phyloP scores from a whole-genome alignment of 2,329 filamentous ascomycete species.

The Aureobasidium sp. region DNA sequence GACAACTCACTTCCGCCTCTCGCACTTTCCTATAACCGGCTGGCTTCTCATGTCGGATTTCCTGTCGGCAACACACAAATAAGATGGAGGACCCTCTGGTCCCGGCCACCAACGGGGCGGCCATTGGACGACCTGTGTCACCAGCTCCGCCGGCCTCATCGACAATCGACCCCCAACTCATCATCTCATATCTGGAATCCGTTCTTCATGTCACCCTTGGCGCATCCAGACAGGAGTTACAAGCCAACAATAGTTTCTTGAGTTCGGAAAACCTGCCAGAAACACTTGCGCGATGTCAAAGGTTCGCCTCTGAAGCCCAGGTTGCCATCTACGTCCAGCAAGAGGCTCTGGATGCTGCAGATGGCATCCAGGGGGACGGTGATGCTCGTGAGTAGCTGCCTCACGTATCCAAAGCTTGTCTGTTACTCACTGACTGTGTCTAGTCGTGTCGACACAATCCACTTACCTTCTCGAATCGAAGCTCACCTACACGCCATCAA shows the following conservation, averaged over 20 bases:
- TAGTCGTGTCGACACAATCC: conserved; percentile 29
- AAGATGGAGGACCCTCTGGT: conserved; percentile 32
- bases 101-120: conserved; percentile 27
- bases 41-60: conserved; percentile 5
- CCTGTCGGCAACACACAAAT: background rate
- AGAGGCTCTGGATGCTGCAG: conserved; percentile 45
- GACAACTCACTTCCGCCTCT: background rate
- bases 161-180: conserved; percentile 37
- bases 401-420: background rate
- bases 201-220: conserved; percentile 42
- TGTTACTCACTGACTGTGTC: background rate
- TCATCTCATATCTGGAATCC: conserved; percentile 41
- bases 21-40: conserved; percentile 1
- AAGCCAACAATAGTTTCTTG: conserved; percentile 73
- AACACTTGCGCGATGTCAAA: conserved; percentile 76
- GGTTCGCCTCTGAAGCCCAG: conserved; percentile 84
- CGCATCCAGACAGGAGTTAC: conserved; percentile 63
- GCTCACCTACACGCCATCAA: conserved; percentile 70
- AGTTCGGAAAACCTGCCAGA: conserved; percentile 64
- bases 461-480: conserved; percentile 75
- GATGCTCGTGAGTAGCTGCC: conserved; percentile 6
- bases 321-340: conserved; percentile 88
- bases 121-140: conserved; percentile 24
- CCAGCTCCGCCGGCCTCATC: conserved; percentile 19
- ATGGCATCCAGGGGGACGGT: conserved; percentile 12